Base-by-base conservation (phyloP, 2,329 filamentous ascomycete genomes). In the Plenodomus tracheiphilus region DNA sequence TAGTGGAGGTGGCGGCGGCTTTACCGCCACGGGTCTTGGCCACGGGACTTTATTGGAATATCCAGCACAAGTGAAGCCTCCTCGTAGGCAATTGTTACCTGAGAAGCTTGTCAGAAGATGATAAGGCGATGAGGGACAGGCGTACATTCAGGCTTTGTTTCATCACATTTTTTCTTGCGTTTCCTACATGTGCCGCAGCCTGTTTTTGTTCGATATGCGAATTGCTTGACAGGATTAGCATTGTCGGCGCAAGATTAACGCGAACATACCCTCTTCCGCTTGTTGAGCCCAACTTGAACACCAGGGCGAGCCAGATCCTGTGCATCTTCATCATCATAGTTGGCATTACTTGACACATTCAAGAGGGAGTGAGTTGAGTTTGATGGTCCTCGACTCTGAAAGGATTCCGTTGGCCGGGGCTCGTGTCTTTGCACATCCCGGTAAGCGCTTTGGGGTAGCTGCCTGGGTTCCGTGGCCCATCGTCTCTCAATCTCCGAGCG, bases 141-240 rank as follows among this genome's bases (percentile, higher is more conserved):
- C 88, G 80, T 79, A 95, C 94, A 97, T 72, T 91, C 85, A 20
- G 94, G 94, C 72, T 96, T 95, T 44, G 83, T 83, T 77, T 97
- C 94, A 69, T 97, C 93, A 68, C 94, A 97, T 75, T 97, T 97
- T 84, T 97, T 97, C 81, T 97, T 97, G 50, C 93, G 83, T 68
- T 85, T 84, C 51, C 93, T 83, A 71, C 93, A 97, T 5, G 93
- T 97, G 74, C 96, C 85, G 71, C 93, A 97, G 25, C 92, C 91
- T 9, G 92, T 97, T 76, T 97, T 97, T 17, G 93, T 97, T 50
- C 93, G 83, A 72, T 97, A 96, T 75, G 91, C 96, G 66, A 97
- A 97, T 66, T 90, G 89, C 56, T 75, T 58, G 8, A 7, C 18
- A 44, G 8, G n/a, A 49, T 66, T 46, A 65, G 58, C 28, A 30